A percentile compares a stretch with the other conserved stretches of the same genome.
These are phyloP conservation scores for Pelargonium nanum DNA, from an alignment of 345 rosid species.

Conservation along the genomic window DNA sequence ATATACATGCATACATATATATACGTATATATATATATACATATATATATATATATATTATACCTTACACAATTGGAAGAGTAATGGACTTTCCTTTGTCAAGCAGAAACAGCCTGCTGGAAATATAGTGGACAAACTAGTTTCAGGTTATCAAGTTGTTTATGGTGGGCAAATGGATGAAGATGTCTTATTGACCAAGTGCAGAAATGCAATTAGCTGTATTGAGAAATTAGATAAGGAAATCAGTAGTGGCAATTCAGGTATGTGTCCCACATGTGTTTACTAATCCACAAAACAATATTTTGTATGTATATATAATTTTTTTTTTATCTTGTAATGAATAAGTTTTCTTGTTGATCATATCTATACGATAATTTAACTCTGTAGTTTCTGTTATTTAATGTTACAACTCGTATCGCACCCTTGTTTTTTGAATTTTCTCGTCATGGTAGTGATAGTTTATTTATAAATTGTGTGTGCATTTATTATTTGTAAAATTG, in stretches of 20 bases:
- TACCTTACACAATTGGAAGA: slow-evolving; percentile 4
- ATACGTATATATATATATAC: too few species aligned
- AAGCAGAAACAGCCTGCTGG: slow-evolving; percentile 55
- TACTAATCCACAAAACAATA: neutral
- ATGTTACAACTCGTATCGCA: neutral
- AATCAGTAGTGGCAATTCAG: slow-evolving; percentile 48
- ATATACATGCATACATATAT: too few species aligned
- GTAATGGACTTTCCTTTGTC: slow-evolving; percentile 6
- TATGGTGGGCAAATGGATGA: slow-evolving; percentile 52
- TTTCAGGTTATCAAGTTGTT: slow-evolving; percentile 57
- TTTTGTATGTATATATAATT: too few species aligned
- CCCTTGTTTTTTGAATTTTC: neutral
- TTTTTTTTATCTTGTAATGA: neutral
- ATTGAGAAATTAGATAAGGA: slow-evolving; percentile 50
- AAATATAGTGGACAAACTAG: slow-evolving; percentile 50
- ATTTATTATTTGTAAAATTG: too few species aligned
- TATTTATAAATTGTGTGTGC: too few species aligned
- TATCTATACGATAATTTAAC: too few species aligned
- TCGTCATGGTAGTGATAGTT: neutral
- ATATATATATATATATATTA: slow-evolving; percentile 2
- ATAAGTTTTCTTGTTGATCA: neutral
- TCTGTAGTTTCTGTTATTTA: neutral
- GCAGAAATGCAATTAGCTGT: slow-evolving; percentile 43
- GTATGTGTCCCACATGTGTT: slow-evolving; percentile 38
- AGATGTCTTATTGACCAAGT: slow-evolving; percentile 46